Evolutionary conservation across 2,329 filamentous ascomycete genomes (phyloP).

Genomic region (Aspergillus quadricinctus): DNA sequence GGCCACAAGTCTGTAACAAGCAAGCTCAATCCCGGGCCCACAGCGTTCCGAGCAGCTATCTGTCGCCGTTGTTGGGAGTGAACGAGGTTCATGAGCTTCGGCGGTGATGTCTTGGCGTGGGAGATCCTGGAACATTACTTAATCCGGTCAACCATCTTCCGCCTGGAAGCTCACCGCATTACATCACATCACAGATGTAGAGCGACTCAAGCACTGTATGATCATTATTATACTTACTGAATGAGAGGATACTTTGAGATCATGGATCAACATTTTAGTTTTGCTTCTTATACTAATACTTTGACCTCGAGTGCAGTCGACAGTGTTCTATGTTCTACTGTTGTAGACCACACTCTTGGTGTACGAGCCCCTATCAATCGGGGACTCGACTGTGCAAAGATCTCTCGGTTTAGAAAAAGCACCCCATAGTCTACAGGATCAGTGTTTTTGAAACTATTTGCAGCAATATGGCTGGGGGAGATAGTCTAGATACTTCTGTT

Average conservation of each 20-base stretch:
- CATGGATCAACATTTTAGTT: neutral
- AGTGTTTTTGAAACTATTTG: too few relatives aligned
- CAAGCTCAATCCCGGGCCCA: neutral
- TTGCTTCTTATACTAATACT: neutral
- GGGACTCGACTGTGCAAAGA: neutral
- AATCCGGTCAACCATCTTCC: neutral
- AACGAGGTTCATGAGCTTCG: constrained; percentile 4
- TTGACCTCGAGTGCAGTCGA: neutral
- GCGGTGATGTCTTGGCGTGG: constrained; percentile 7
- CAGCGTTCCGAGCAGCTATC: constrained; percentile 2
- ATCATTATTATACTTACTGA: neutral
- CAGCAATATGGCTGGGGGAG: too few relatives aligned
- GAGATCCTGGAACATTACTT: constrained; percentile 2
- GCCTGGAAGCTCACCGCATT: neutral
- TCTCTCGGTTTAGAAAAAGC: neutral
- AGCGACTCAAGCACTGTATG: neutral
- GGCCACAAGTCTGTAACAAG: neutral
- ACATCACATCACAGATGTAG: neutral
- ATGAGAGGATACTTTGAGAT: too few relatives aligned
- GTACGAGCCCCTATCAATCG: neutral
- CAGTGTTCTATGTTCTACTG: neutral
- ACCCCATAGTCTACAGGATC: too few relatives aligned
- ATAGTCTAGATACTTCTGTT: too few relatives aligned
- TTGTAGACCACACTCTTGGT: neutral
- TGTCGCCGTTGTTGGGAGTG: neutral